These are phyloP conservation scores for Liquidambar formosana DNA, from an alignment of 164 flowering plant species.

Conservation along the genomic window DNA sequence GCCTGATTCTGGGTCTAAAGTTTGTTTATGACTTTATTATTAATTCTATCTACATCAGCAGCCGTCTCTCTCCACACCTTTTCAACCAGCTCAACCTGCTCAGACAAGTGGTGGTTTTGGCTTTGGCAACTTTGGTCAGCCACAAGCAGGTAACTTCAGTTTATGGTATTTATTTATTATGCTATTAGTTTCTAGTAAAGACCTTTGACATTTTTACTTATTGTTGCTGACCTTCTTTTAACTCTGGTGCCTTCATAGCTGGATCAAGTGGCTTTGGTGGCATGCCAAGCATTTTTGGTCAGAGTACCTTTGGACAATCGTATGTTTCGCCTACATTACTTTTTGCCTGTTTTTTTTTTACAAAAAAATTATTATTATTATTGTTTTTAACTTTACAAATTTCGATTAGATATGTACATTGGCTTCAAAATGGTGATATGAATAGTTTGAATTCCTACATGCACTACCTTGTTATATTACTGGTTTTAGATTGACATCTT, in stretches of 20 bases:
- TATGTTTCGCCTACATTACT: constrained; percentile 30
- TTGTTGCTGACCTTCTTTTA: constrained; percentile 9
- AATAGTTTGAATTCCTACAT: not conserved
- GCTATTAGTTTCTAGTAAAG: not conserved
- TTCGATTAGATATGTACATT: not conserved
- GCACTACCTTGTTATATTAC: not conserved
- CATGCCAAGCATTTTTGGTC: constrained; percentile 46
- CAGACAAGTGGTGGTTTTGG: constrained; percentile 52
- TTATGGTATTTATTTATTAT: not conserved
- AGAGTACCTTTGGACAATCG: constrained; percentile 59
- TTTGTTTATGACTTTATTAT: not conserved
- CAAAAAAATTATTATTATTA: too few relatives aligned
- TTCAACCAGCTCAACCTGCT: constrained; percentile 55
- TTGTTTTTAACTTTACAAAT: too few relatives aligned
- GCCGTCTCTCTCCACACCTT: constrained; percentile 57
- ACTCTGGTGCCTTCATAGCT: constrained; percentile 26
- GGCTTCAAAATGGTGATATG: not conserved
- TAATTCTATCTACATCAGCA: constrained; percentile 14
- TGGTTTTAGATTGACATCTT: not conserved
- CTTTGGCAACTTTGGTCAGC: constrained; percentile 58
- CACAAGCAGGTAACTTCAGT: constrained; percentile 54
- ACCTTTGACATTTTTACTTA: not conserved
- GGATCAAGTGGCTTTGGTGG: constrained; percentile 51
- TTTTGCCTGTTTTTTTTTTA: not conserved
- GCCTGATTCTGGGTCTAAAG: constrained; percentile 5